phyloP scores from a whole-genome alignment of 495 filamentous ascomycete species.

The Xylaria scruposa region DNA sequence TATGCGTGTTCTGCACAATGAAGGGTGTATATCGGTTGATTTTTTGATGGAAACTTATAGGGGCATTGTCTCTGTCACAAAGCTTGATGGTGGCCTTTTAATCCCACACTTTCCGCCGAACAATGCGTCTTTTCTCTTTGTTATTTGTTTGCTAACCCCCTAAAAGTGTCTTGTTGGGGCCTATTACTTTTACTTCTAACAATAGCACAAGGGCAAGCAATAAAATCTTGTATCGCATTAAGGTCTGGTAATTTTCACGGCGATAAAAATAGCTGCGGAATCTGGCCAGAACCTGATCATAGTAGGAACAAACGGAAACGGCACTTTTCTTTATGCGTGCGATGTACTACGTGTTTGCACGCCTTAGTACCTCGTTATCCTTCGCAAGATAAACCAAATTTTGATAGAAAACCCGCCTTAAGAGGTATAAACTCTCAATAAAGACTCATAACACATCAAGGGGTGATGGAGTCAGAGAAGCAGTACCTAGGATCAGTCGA shows the following conservation, averaged over 20 bases:
- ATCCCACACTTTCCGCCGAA: too few relatives aligned
- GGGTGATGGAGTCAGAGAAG: background rate
- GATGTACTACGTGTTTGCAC: background rate
- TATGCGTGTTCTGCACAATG: conserved; percentile 10
- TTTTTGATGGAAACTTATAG: background rate
- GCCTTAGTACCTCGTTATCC: background rate
- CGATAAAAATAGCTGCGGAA: background rate
- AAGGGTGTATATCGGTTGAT: background rate
- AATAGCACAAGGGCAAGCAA: background rate
- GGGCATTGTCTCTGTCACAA: background rate
- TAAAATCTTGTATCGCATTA: background rate
- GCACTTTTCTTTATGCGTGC: background rate
- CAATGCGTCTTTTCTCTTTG: background rate
- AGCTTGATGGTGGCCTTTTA: background rate
- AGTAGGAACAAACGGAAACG: background rate
- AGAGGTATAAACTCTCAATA: background rate
- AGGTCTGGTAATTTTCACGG: background rate
- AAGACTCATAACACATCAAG: background rate
- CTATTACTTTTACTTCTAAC: background rate
- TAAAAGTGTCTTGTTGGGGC: background rate
- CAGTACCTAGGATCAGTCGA: too few relatives aligned
- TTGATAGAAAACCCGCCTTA: background rate
- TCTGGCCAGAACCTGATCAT: background rate
- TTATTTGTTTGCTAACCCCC: background rate
- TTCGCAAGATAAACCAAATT: background rate